These are phyloP conservation scores for Hypomontagnella monticulosa DNA, from an alignment of 495 filamentous ascomycete genomes.

Conservation along the genomic window DNA sequence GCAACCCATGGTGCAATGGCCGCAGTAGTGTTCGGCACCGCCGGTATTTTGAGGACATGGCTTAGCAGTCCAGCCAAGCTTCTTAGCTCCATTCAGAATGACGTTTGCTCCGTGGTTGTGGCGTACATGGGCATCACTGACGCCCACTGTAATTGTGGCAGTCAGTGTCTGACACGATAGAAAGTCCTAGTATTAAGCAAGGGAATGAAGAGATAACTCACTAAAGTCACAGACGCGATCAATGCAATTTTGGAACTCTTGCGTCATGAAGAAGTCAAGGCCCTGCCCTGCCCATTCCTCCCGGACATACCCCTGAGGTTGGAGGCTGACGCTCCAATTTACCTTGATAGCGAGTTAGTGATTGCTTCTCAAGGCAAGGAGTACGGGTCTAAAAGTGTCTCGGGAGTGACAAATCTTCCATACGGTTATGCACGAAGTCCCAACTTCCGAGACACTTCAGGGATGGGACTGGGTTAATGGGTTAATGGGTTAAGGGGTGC, in stretches of 20 bases:
- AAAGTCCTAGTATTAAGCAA: conserved; percentile 43
- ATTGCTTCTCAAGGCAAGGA: neutral
- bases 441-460: no score
- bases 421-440: no score
- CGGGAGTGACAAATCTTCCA: no score
- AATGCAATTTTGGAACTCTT: conserved; percentile 77
- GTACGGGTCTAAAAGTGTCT: no score
- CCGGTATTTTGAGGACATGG: conserved; percentile 83
- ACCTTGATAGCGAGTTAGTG: conserved; percentile 45
- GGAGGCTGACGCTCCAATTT: conserved; percentile 88
- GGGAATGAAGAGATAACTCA: conserved; percentile 34
- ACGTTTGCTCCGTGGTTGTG: conserved; percentile 76
- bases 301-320: conserved; percentile 81
- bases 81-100: conserved; percentile 77
- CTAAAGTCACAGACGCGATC: conserved; percentile 65
- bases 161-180: conserved; percentile 45
- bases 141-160: conserved; percentile 69
- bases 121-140: conserved; percentile 68
- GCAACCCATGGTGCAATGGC: conserved; percentile 83
- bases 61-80: conserved; percentile 76
- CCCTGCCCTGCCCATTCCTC: conserved; percentile 81
- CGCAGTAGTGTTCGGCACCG: conserved; percentile 74
- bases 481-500: no score
- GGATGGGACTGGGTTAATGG: no score
- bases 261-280: conserved; percentile 79